Percentiles rank a stretch among this genome's conserved stretches.
These are phyloP conservation scores for Psophocarpus tetragonolobus DNA, from an alignment of 306 rosid species.

Conservation along the genomic window DNA sequence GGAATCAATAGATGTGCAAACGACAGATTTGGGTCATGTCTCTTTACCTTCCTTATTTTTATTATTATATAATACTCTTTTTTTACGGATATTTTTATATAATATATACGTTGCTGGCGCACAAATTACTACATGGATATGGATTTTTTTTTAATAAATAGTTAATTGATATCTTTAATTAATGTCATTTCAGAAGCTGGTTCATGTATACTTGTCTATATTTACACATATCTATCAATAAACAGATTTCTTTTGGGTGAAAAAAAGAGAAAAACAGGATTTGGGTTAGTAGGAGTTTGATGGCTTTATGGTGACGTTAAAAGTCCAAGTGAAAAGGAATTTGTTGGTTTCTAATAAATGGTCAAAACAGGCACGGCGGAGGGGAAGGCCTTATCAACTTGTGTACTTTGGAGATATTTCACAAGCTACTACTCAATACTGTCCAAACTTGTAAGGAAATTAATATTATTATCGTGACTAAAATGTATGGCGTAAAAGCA, in stretches of 20 bases:
- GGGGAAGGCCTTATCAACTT: conserved; percentile 30
- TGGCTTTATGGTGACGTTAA: conserved; percentile 31
- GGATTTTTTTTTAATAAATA: too few relatives aligned
- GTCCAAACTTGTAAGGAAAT: conserved; percentile 21
- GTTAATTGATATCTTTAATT: not conserved
- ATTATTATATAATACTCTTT: not conserved
- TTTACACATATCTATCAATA: too few relatives aligned
- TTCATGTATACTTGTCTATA: not conserved
- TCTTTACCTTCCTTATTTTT: not conserved
- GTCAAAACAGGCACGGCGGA: conserved; percentile 52
- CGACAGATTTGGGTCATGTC: not conserved
- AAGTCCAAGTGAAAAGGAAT: conserved; percentile 35
- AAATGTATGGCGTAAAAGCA: conserved; percentile 53
- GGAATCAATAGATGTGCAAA: not conserved
- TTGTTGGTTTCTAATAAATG: conserved; percentile 60
- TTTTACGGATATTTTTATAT: not conserved
- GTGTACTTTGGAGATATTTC: conserved; percentile 39
- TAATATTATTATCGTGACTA: not conserved
- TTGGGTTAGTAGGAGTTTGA: not conserved
- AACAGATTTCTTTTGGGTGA: not conserved
- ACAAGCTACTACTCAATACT: conserved; percentile 32
- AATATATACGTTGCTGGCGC: not conserved
- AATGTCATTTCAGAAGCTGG: not conserved
- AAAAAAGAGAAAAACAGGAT: not conserved
- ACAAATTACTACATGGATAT: too few relatives aligned